A percentile compares a stretch with the other conserved stretches of the same genome.
Conservation (phyloP, 1,284 basidiomycete species). For the Tilletia horrida region DNA sequence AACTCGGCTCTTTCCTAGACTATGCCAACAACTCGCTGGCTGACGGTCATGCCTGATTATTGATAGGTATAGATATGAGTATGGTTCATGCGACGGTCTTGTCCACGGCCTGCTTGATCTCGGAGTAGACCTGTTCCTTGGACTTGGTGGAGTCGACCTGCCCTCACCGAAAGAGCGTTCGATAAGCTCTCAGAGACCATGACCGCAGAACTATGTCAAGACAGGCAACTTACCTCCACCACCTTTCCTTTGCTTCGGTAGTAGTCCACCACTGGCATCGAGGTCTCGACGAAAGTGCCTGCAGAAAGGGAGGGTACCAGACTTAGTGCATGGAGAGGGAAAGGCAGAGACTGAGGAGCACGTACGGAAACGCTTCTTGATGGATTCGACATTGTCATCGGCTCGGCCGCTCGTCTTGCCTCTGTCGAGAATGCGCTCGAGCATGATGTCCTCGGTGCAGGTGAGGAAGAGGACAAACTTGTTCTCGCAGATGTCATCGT, state of each 20-base stretch:
- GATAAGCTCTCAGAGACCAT: background rate
- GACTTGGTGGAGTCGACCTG: conserved; percentile 41
- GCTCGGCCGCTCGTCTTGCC: conserved; percentile 90
- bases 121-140: conserved; percentile 46
- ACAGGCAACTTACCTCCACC: conserved; percentile 63
- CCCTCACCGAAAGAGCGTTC: background rate
- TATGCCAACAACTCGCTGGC: too few relatives aligned
- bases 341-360: background rate
- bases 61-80: too few relatives aligned
- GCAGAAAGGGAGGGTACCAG: background rate
- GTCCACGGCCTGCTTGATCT: conserved; percentile 47
- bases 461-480: conserved; percentile 80
- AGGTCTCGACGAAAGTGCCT: conserved; percentile 86
- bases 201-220: background rate
- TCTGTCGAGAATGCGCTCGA: conserved; percentile 77
- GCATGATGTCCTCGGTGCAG: conserved; percentile 86
- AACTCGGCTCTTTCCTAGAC: too few relatives aligned
- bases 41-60: too few relatives aligned
- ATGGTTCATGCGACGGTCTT: conserved; percentile 31
- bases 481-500: conserved; percentile 80
- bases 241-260: conserved; percentile 73
- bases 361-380: conserved; percentile 91
- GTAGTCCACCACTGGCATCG: conserved; percentile 93
- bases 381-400: conserved; percentile 93
- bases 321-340: background rate